phyloP scores from a whole-genome alignment of 176 grass and related monocot species.

The Coix lacrymajobi region DNA sequence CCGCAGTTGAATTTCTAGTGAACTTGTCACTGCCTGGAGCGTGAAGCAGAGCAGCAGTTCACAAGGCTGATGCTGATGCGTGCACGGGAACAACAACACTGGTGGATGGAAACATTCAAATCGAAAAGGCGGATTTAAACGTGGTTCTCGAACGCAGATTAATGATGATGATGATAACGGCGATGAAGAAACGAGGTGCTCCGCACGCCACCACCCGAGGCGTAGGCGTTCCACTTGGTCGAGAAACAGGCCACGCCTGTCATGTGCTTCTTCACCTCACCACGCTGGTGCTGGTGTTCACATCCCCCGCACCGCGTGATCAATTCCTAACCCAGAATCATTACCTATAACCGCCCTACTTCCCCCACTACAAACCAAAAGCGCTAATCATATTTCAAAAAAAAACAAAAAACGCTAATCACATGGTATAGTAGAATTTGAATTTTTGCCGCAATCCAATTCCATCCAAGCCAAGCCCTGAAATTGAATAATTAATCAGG shows the following conservation, averaged over 20 bases:
- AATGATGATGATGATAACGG: not conserved
- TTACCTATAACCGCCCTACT: not conserved
- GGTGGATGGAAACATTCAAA: not conserved
- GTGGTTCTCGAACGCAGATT: not conserved
- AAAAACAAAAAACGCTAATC: too few relatives aligned
- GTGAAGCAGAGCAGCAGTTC: not conserved
- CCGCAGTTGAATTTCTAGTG: not conserved
- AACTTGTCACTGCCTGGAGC: not conserved
- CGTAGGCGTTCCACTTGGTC: conserved; percentile 20
- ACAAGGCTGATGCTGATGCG: not conserved
- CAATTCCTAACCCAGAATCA: not conserved
- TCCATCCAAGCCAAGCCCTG: not conserved
- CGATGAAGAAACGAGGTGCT: not conserved
- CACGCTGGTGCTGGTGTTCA: too few relatives aligned
- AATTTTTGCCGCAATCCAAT: not conserved
- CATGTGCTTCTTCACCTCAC: not conserved
- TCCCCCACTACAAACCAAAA: not conserved
- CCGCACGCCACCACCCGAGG: not conserved
- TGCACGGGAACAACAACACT: not conserved
- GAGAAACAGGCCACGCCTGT: not conserved
- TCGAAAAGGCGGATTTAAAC: not conserved
- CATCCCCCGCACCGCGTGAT: not conserved
- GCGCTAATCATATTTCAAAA: too few relatives aligned
- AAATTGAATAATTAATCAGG: not conserved
- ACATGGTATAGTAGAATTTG: not conserved